These are phyloP conservation scores for Petunia axillaris DNA, from an alignment of 257 asterid species.

Conservation along the genomic window DNA sequence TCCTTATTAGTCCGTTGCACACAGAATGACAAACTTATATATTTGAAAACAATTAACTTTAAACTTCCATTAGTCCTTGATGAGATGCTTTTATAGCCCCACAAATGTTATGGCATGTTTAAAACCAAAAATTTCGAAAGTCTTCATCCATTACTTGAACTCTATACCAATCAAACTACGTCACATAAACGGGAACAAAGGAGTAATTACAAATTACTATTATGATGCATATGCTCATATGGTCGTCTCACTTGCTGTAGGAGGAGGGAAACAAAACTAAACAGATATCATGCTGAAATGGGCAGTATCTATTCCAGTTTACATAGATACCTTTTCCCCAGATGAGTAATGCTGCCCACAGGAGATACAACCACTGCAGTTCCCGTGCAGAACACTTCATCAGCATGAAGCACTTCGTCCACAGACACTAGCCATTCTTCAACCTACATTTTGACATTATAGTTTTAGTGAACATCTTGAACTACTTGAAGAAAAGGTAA, in stretches of 20 bases:
- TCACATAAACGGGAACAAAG: neutral
- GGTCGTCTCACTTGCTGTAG: neutral
- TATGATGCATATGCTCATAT: neutral
- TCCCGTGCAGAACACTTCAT: slow-evolving; percentile 96
- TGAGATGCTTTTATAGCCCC: no score
- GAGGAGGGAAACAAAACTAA: neutral
- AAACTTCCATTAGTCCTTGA: no score
- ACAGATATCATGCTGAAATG: neutral
- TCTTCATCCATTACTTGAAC: no score
- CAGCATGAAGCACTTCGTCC: slow-evolving; percentile 96
- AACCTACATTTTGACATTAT: slow-evolving; percentile 45
- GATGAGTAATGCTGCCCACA: slow-evolving; percentile 89
- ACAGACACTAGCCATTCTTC: slow-evolving; percentile 80
- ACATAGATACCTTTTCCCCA: slow-evolving; percentile 57
- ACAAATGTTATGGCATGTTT: no score
- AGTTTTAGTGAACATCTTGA: neutral
- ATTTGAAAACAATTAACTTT: no score
- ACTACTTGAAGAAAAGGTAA: neutral
- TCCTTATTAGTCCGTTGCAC: no score
- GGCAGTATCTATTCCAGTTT: neutral
- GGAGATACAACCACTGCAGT: slow-evolving; percentile 96
- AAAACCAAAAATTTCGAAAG: no score
- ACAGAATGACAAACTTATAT: no score
- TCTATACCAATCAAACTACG: no score
- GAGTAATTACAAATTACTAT: neutral